Evolutionary conservation across 768 basidiomycete species (phyloP).

Genomic region (Leccinum aurantiacum): DNA sequence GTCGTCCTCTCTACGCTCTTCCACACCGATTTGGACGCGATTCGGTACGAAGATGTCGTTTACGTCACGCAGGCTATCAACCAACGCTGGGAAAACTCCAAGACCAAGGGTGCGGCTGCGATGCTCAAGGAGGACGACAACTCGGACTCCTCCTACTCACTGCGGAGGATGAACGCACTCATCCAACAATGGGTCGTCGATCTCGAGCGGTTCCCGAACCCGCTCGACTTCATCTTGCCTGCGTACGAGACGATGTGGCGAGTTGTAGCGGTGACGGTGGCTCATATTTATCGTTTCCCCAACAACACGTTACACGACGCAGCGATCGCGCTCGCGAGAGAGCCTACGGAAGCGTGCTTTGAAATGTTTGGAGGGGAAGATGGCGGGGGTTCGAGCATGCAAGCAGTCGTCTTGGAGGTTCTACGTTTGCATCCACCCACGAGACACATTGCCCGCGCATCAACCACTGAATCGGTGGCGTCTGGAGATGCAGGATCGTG

Average conservation of each 20-base stretch:
- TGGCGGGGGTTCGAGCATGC: slow-evolving; percentile 18
- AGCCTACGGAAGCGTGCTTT: slow-evolving; percentile 26
- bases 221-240: slow-evolving; percentile 57
- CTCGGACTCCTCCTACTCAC: slow-evolving; percentile 6
- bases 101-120: slow-evolving; percentile 7
- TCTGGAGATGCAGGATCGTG: background rate
- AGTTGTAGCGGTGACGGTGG: slow-evolving; percentile 51
- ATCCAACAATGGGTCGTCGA: slow-evolving; percentile 38
- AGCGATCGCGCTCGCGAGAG: slow-evolving; percentile 26
- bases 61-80: slow-evolving; percentile 43
- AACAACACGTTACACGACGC: slow-evolving; percentile 20
- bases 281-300: slow-evolving; percentile 26
- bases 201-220: slow-evolving; percentile 28
- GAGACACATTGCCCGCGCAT: slow-evolving; percentile 23
- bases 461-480: background rate
- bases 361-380: slow-evolving; percentile 12
- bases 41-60: slow-evolving; percentile 38
- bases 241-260: slow-evolving; percentile 67
- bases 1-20: slow-evolving; percentile 45
- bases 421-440: slow-evolving; percentile 32
- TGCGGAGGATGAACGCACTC: slow-evolving; percentile 35
- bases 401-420: slow-evolving; percentile 28
- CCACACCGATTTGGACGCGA: slow-evolving; percentile 26
- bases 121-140: slow-evolving; percentile 17
- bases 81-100: slow-evolving; percentile 27